Evolutionary conservation across 108 stramenopile species (phyloP).

Genomic region (Schizochytrium sp.): DNA sequence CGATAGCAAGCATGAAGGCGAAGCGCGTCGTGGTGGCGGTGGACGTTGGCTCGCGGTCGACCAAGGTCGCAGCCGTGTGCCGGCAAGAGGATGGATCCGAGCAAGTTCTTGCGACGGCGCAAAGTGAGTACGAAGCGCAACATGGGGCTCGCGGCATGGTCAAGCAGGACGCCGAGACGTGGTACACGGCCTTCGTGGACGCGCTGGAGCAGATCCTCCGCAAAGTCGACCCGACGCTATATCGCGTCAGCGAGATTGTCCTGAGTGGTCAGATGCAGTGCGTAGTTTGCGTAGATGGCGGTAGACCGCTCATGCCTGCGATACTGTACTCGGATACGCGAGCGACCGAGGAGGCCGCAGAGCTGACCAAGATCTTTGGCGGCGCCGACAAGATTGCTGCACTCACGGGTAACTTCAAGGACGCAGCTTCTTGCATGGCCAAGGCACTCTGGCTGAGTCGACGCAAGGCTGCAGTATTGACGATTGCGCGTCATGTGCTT

Average conservation of each 20-base stretch:
- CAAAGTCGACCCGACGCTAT: neutral
- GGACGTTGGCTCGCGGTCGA: neutral
- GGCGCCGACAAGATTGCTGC: neutral
- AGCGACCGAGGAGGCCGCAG: neutral
- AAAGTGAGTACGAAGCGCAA: neutral
- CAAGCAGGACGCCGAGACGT: neutral
- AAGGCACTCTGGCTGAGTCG: conserved; percentile 55
- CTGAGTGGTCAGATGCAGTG: neutral
- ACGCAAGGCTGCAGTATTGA: conserved; percentile 18
- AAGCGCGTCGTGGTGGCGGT: conserved; percentile 50
- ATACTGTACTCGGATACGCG: neutral
- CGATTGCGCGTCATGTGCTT: conserved; percentile 26
- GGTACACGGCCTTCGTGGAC: neutral
- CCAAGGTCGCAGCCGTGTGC: neutral
- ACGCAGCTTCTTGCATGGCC: conserved; percentile 24
- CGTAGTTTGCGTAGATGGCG: neutral
- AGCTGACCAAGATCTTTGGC: neutral
- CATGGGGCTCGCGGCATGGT: neutral
- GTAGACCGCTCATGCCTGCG: neutral
- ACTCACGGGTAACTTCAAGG: neutral
- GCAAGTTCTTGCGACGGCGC: neutral
- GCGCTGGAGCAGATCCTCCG: neutral
- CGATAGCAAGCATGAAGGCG: conserved; percentile 32
- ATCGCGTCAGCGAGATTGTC: neutral
- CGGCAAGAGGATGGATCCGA: neutral